Evolutionary conservation across 2,329 filamentous ascomycete genomes (phyloP).

Genomic region (Pseudogymnoascus sp.): DNA sequence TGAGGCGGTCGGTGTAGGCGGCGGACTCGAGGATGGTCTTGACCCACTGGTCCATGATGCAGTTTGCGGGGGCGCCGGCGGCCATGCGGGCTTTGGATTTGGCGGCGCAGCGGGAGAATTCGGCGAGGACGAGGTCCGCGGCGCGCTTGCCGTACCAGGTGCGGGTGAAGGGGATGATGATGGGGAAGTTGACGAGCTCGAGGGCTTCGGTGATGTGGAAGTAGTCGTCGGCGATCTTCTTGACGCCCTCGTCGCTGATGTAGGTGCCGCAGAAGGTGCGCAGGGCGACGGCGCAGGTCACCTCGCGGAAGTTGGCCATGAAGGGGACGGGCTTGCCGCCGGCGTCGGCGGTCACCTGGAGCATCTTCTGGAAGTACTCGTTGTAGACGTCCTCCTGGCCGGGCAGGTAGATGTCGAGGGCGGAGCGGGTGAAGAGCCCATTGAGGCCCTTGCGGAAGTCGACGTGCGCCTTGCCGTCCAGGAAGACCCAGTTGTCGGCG

Average conservation of each 20-base stretch:
- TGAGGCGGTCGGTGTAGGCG: conserved; percentile 71
- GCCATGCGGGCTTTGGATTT: conserved; percentile 92
- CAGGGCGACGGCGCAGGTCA: conserved; percentile 92
- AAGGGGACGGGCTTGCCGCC: conserved; percentile 71
- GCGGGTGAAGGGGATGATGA: conserved; percentile 91
- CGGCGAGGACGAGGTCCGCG: conserved; percentile 80
- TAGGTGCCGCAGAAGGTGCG: conserved; percentile 97
- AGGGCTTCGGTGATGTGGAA: conserved; percentile 93
- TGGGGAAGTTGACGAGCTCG: conserved; percentile 96
- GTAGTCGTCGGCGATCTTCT: conserved; percentile 94
- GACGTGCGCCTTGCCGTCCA: conserved; percentile 90
- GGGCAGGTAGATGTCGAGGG: conserved; percentile 81
- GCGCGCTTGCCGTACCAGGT: conserved; percentile 97
- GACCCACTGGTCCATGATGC: conserved; percentile 95
- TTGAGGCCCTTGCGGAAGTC: conserved; percentile 97
- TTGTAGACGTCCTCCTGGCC: conserved; percentile 90
- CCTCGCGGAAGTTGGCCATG: conserved; percentile 86
- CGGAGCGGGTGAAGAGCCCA: conserved; percentile 84
- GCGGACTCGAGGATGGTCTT: conserved; percentile 80
- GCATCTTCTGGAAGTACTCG: conserved; percentile 73
- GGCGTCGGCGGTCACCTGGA: conserved; percentile 65
- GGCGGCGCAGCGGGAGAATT: conserved; percentile 85
- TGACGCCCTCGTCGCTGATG: conserved; percentile 80
- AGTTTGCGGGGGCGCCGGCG: conserved; percentile 76
- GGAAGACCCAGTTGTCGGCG: conserved; percentile 90